Conservation (phyloP, 208 protist genomes). For the Vickermania ingenoplastis region DNA sequence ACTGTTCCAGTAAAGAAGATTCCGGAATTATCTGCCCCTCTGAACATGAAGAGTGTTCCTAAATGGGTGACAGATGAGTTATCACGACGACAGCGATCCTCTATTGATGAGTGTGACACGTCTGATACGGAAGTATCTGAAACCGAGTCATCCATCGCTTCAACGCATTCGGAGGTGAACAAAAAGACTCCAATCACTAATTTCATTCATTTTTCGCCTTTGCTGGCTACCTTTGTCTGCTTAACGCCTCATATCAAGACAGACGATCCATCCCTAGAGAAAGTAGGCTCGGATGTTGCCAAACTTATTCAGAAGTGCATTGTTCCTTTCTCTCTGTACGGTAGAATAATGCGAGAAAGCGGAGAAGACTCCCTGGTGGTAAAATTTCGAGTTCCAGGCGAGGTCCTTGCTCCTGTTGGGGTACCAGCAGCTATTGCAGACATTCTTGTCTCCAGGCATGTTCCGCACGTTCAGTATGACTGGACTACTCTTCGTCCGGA, state of each 20-base stretch:
- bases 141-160: background rate
- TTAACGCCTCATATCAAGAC: background rate
- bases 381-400: background rate
- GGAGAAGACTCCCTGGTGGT: background rate
- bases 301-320: background rate
- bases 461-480: background rate
- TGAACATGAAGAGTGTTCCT: slow-evolving; percentile 1
- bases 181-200: background rate
- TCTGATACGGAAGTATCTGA: background rate
- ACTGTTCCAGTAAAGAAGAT: background rate
- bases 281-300: background rate
- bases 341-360: background rate
- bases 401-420: background rate
- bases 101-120: background rate
- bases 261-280: background rate
- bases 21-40: background rate
- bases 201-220: slow-evolving; percentile 1
- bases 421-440: background rate
- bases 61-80: background rate
- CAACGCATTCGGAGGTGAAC: background rate
- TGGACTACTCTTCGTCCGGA: background rate
- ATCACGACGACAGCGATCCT: background rate
- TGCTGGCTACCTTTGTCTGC: background rate
- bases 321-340: background rate
- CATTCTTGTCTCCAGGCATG: background rate